These are phyloP conservation scores for Bretschneidera sinensis DNA, from an alignment of 345 rosid genomes.

Conservation along the genomic window DNA sequence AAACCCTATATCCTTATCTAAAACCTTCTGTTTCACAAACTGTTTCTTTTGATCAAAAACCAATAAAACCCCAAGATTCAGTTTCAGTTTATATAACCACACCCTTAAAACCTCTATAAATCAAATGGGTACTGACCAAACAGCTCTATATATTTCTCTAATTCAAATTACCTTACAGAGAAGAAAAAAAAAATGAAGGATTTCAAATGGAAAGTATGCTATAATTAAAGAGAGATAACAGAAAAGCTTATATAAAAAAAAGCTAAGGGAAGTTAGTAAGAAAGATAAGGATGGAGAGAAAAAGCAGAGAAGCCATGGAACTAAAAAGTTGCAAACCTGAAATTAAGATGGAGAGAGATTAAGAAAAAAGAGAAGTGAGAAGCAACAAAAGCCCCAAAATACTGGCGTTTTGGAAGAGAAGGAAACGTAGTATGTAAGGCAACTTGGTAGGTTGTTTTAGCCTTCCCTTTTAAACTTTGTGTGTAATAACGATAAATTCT, in stretches of 20 bases:
- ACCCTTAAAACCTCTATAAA: no score
- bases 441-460: conserved; percentile 40
- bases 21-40: no score
- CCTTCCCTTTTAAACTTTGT: conserved; percentile 10
- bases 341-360: conserved; percentile 24
- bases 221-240: conserved; percentile 8
- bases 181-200: background rate
- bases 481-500: no score
- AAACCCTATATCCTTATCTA: no score
- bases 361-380: conserved; percentile 13
- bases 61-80: background rate
- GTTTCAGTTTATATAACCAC: background rate
- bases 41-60: background rate
- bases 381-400: conserved; percentile 30
- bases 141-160: conserved; percentile 7
- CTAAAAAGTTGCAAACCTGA: conserved; percentile 26
- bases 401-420: conserved; percentile 28
- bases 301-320: conserved; percentile 36
- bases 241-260: conserved; percentile 20
- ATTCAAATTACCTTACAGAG: conserved; percentile 11
- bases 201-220: conserved; percentile 8
- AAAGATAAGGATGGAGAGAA: conserved; percentile 25
- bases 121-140: conserved; percentile 10
- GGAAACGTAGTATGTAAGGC: conserved; percentile 64
- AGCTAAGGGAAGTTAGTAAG: conserved; percentile 30